Evolutionary conservation across 148 eudicot genomes (phyloP), one percentile per base, ranked within the genome.

Genomic region (Chenopodium quinoa): DNA sequence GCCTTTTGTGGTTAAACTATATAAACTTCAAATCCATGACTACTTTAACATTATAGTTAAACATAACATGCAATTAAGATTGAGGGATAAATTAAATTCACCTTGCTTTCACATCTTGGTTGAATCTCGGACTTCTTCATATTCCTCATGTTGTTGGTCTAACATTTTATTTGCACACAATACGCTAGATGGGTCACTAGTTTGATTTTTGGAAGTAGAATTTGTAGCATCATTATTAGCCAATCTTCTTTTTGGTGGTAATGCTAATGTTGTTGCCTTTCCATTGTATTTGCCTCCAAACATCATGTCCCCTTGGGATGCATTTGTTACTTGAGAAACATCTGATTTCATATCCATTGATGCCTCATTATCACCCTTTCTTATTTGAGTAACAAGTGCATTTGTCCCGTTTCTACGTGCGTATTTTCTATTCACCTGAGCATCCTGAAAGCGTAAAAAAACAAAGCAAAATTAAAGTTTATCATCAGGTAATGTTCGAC

Each of bases 261-360:
- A 82, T 66, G 86, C 80, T 60, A 90, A 87, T 31, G 83, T 71
- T 64, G 81, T 77, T 32, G 88, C 84, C 72, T 77, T 75, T 25
- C 37, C 77, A 4, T 56, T 56, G 7, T 56, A 56, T 14, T 88
- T 91, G 67, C 88, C 86, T 4, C 85, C 81, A 69, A 76, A 80
- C 72, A 85, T 75, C 60, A 86, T 90, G 75, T 85, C 91, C 17
- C n/a, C 92, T 76, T 92, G 93, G 70, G 94, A 89, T 79, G 83
- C 85, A 63, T 91, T 89, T 11, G 93, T 90, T 81, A 73, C 81
- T 11, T 87, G 88, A 22, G 95, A 93, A 75, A 88, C 89, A 75
- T 92, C 91, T 16, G 92, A 93, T 62, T 82, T 77, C 80, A 94
- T 89, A 63, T 93, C 95, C 37, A 84, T 60, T 3, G 90, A 81